Base-by-base conservation (phyloP, 2,329 filamentous ascomycete genomes). In the Aspergillus sp. region DNA sequence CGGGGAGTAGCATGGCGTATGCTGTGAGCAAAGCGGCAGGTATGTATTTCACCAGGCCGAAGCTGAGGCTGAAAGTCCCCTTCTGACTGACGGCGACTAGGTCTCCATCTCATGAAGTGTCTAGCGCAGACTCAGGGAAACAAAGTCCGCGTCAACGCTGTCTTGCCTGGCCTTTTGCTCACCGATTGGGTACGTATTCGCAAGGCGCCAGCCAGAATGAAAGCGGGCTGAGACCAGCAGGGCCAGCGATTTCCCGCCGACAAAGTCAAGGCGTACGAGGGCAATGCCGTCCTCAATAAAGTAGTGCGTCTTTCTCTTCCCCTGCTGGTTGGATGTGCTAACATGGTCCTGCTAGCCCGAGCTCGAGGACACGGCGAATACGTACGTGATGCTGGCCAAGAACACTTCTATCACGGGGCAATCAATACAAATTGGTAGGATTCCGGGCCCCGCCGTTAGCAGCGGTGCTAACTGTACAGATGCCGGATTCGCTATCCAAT, bases 21-120 rank as follows among this genome's bases (percentile, higher is more conserved):
- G 68, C 77, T 0, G 79, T 88, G 12, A 82, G 81, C 24, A 91
- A 91, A 54, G 74, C 83, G 1, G 84, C 84, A 8, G 74, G 80
- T 60, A 53, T 29, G 37, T n/a, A n/a, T n/a, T 13, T 26, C 6
- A 16, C 36, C 60, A 16, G 4, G 8, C 13, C 12, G 30, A 6
- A 14, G n/a, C n/a, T n/a, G n/a, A 26, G 11, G 3, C 14, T 14
- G 11, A 13, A 24, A 19, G 14, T 19, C 15, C 8, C n/a, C 8
- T 32, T 14, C 26, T 33, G 43, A 11, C 37, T 25, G 29, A 30
- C 14, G 11, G 36, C 15, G 22, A 12, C 26, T 28, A 64, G 72
- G 74, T 36, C 58, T 82, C 33, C 79, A 82, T 55, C 57, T 82
- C 28, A 76, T 78, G 62, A 78, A 77, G 48, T 74, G 74, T 37